These are phyloP conservation scores for Gossypium schwendimanii DNA, from an alignment of 441 rosid species.

Conservation along the genomic window DNA sequence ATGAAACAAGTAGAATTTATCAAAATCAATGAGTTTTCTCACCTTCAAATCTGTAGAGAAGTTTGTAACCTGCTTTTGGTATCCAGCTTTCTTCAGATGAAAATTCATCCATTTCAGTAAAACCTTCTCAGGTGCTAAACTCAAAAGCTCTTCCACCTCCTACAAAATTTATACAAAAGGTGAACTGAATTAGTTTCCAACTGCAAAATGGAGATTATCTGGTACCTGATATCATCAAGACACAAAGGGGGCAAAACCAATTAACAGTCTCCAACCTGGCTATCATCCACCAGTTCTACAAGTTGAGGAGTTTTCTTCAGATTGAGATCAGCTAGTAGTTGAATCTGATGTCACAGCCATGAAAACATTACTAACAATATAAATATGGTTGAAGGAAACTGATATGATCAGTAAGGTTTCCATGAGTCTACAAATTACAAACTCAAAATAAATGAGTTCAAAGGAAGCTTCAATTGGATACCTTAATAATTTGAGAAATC, in stretches of 20 bases:
- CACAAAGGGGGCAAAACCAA: background rate
- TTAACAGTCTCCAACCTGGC: constrained; percentile 42
- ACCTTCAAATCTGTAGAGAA: constrained; percentile 97
- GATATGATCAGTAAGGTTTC: background rate
- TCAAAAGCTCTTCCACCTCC: constrained; percentile 95
- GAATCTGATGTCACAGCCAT: constrained; percentile 55
- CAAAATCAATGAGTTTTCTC: constrained; percentile 15
- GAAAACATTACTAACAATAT: constrained; percentile 16
- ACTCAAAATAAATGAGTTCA: background rate
- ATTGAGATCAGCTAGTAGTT: constrained; percentile 89
- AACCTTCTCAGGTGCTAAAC: constrained; percentile 90
- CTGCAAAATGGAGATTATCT: background rate
- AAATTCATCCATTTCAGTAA: constrained; percentile 95
- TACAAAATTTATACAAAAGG: constrained; percentile 26
- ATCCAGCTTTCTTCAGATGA: constrained; percentile 93
- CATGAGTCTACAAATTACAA: background rate
- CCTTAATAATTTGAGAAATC: constrained; percentile 98
- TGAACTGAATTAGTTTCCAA: constrained; percentile 1
- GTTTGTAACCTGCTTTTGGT: constrained; percentile 78
- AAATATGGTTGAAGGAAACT: background rate
- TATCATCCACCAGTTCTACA: constrained; percentile 79
- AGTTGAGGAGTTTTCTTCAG: constrained; percentile 95
- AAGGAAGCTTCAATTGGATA: constrained; percentile 24
- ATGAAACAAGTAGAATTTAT: background rate
- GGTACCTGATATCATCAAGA: constrained; percentile 2